Base-by-base conservation (phyloP, 2,329 filamentous ascomycete species). In the Colletotrichum noveboracense region DNA sequence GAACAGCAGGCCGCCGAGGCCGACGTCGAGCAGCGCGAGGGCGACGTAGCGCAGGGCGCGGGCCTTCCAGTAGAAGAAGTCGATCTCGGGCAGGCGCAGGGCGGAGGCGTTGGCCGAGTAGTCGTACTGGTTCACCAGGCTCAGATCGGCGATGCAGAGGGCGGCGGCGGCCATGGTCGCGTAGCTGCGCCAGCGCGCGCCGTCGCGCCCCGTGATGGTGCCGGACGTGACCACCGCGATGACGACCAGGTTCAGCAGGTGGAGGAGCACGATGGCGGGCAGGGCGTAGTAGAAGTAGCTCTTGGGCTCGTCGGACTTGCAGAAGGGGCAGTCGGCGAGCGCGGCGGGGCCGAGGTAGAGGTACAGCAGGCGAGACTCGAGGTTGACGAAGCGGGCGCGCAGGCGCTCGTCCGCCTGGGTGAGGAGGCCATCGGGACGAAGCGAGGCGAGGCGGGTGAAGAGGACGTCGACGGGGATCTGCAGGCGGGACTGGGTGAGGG, bases 381-480 rank as follows among this genome's bases (percentile, higher is more conserved):
- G 86, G 76, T 91, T 93, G 78, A 91, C 90, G 81, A 98, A 93
- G 79, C 93, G 93, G 30, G 87, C 85, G 68, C 92, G 90, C 12
- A 98, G 89, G 28, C 89, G 85, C 66, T 91, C 87, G 85, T 98
- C 96, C 14, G 83, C 75, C 0, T 85, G 77, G 0, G 91, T 93
- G 4, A 95, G 87, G 12, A 79, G 78, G 55, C 79, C 79, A 43
- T 78, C 79, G 1, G 89, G 86, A 0, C 93, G 90, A 2, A 93
- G 81, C 3, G 88, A 83, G 6, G 89, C 85, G 12, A 98, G 89
- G 18, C 96, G 94, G 75, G 90, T 92, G 84, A 98, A 97, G 76
- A 98, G 89, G 38, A 97, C 93, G 81, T 96, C 94, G 56, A 91
- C 93, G n/a, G 95, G 93, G 56, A 94, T 96, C 80, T 96, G 94